Evolutionary conservation across 345 rosid species (phyloP).

Genomic region (Eucalyptus erythrocorys): DNA sequence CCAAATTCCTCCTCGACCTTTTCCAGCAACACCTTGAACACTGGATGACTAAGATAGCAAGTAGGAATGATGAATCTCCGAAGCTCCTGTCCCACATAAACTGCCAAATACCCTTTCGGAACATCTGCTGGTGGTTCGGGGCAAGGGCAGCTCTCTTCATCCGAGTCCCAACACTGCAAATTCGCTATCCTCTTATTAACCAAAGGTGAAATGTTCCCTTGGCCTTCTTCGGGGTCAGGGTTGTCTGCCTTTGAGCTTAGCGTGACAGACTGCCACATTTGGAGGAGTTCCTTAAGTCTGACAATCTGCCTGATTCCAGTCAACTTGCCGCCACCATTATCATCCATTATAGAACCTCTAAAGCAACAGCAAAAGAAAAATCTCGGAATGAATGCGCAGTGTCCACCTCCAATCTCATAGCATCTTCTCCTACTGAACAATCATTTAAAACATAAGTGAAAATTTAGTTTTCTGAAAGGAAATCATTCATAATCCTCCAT

Average conservation of each 20-base stretch:
- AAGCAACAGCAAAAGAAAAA: not conserved
- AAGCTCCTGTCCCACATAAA: conserved; percentile 78
- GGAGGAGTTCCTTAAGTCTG: conserved; percentile 67
- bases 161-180: no score
- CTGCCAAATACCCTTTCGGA: conserved; percentile 79
- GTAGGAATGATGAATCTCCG: conserved; percentile 93
- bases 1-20: no score
- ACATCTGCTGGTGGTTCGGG: conserved; percentile 71
- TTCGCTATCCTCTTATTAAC: no score
- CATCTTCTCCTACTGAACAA: conserved; percentile 22
- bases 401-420: conserved; percentile 25
- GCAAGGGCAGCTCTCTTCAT: not conserved
- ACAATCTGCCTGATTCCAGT: conserved; percentile 77
- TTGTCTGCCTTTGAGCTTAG: conserved; percentile 20
- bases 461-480: not conserved
- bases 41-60: conserved; percentile 62
- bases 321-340: conserved; percentile 37
- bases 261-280: conserved; percentile 77
- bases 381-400: not conserved
- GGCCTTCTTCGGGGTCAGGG: conserved; percentile 3
- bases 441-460: not conserved
- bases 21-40: conserved; percentile 76
- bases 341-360: conserved; percentile 32
- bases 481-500: not conserved
- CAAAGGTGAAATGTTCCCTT: conserved; percentile 20